Conservation (phyloP, 2,329 filamentous ascomycete species). For the Phoma sp. region DNA sequence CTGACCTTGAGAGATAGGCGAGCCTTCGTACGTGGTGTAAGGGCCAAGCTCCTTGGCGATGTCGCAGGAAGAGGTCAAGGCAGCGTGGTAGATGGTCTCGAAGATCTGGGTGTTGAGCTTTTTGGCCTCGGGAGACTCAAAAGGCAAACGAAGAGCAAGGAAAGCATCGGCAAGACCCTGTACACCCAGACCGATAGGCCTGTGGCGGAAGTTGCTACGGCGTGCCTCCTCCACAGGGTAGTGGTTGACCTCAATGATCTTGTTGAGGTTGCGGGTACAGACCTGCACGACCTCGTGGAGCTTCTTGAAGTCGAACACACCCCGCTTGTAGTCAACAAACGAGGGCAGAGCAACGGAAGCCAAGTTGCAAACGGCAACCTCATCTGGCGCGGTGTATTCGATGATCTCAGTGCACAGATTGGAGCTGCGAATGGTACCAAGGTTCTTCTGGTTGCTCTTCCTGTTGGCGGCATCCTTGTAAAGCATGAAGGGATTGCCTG, state of each 20-base stretch:
- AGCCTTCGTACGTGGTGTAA: constrained; percentile 91
- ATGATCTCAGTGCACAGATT: constrained; percentile 99
- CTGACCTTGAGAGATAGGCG: constrained; percentile 90
- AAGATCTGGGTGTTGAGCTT: constrained; percentile 98
- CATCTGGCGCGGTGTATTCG: constrained; percentile 95
- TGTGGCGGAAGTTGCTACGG: constrained; percentile 97
- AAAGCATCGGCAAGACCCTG: constrained; percentile 98
- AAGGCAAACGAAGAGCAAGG: constrained; percentile 93
- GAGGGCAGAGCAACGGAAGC: constrained; percentile 91
- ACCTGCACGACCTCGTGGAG: constrained; percentile 93
- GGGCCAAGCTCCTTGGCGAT: constrained; percentile 82
- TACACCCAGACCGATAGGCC: constrained; percentile 94
- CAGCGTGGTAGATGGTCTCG: constrained; percentile 98
- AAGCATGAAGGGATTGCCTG: constrained; percentile 98
- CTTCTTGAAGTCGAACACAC: constrained; percentile 93
- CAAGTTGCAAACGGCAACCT: constrained; percentile 98
- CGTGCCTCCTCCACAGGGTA: constrained; percentile 94
- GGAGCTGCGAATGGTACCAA: constrained; percentile 97
- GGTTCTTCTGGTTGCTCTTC: constrained; percentile 99
- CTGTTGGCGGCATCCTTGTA: constrained; percentile 99
- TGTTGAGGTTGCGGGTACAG: constrained; percentile 94
- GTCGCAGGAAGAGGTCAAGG: constrained; percentile 85
- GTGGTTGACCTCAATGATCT: constrained; percentile 97
- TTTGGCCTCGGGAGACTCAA: constrained; percentile 93
- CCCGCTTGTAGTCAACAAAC: constrained; percentile 84